These are phyloP conservation scores for Phialophora tarda DNA, from an alignment of 2,329 filamentous ascomycete species.

Conservation along the genomic window DNA sequence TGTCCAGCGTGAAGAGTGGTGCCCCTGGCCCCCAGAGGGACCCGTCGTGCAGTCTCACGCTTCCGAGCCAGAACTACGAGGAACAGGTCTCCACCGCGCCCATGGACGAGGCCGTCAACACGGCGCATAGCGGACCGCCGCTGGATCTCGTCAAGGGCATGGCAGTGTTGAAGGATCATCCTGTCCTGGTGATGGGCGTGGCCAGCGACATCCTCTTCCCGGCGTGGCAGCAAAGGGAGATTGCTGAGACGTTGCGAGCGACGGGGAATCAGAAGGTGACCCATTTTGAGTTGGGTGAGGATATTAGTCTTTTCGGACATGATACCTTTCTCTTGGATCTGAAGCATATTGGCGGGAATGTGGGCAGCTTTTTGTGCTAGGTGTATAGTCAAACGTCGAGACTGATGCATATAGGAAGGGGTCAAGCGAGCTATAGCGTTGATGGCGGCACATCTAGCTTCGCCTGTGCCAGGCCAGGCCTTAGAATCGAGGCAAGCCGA, in stretches of 20 bases:
- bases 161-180: constrained; percentile 71
- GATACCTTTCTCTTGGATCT: constrained; percentile 95
- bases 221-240: constrained; percentile 95
- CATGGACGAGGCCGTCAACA: constrained; percentile 43
- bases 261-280: constrained; percentile 81
- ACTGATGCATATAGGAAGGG: not conserved
- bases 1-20: constrained; percentile 48
- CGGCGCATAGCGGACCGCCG: constrained; percentile 63
- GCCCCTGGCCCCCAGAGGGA: constrained; percentile 48
- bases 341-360: constrained; percentile 84
- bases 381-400: not conserved
- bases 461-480: not conserved
- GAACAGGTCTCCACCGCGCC: constrained; percentile 66
- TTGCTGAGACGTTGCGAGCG: constrained; percentile 79
- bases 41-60: constrained; percentile 74
- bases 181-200: constrained; percentile 88
- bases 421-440: not conserved
- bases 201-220: constrained; percentile 96
- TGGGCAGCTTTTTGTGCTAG: constrained; percentile 77
- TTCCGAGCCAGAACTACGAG: constrained; percentile 83
- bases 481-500: not conserved
- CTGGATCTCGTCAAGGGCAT: constrained; percentile 81
- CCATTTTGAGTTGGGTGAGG: constrained; percentile 90
- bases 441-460: not conserved
- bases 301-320: constrained; percentile 92